phyloP scores from a whole-genome alignment of 78 protist genomes.

The Chrysochromulina parva region DNA sequence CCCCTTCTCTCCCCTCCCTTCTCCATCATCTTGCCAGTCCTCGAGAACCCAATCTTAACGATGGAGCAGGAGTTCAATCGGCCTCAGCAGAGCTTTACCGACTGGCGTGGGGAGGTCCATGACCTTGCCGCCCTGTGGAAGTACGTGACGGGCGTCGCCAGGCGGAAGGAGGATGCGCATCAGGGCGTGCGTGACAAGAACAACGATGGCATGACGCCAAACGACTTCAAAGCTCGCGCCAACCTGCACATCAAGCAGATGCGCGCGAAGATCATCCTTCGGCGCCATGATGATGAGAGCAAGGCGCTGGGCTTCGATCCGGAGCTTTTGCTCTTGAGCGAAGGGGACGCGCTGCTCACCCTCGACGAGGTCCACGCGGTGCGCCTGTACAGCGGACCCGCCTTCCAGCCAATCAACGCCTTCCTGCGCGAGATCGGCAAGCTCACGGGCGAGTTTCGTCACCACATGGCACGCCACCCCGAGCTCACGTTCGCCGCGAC shows the following conservation, averaged over 20 bases:
- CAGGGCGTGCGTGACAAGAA: neutral
- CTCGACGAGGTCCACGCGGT: conserved; percentile 20
- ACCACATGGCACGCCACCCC: neutral
- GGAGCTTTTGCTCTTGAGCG: neutral
- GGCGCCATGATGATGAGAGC: neutral
- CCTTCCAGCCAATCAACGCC: conserved; percentile 18
- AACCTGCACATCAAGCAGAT: neutral
- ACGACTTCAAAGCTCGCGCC: neutral
- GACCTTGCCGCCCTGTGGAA: neutral
- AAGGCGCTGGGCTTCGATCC: no score
- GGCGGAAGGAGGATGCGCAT: neutral
- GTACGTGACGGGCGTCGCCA: neutral
- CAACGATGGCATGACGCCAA: neutral
- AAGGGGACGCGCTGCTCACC: neutral
- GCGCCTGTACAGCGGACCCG: conserved; percentile 26
- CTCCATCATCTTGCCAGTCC: no score
- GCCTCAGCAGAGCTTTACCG: neutral
- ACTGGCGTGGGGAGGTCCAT: neutral
- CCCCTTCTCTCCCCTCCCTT: no score
- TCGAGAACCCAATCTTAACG: neutral
- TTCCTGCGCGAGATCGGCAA: neutral
- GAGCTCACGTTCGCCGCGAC: conserved; percentile 10
- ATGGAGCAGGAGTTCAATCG: neutral
- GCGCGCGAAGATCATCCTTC: no score
- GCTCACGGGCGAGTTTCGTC: neutral